These are phyloP conservation scores for Plantago lanceolata DNA, from an alignment of 305 asterid genomes.

Conservation along the genomic window DNA sequence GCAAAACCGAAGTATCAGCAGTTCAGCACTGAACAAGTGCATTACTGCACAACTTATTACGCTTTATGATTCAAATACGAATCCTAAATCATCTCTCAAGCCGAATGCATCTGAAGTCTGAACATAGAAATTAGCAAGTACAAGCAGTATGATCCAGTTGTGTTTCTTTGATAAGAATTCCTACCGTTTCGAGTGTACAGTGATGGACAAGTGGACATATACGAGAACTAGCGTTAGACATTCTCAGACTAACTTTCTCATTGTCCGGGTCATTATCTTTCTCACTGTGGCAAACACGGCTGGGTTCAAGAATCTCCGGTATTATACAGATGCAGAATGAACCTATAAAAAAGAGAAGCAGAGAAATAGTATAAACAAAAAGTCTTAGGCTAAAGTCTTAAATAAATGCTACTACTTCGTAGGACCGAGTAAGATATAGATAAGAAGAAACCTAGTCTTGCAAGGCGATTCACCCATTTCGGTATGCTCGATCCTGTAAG, in stretches of 20 bases:
- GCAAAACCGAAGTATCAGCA: neutral
- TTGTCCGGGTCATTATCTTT: conserved; percentile 37
- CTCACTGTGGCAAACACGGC: conserved; percentile 25
- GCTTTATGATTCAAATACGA: no score
- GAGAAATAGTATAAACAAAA: neutral
- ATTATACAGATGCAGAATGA: conserved; percentile 69
- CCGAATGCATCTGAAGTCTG: no score
- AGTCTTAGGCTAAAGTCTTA: neutral
- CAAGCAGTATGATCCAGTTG: no score
- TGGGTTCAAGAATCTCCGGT: conserved; percentile 57
- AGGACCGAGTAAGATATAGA: conserved; percentile 13
- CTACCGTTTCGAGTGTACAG: no score
- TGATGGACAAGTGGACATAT: conserved; percentile 32
- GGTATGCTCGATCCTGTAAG: conserved; percentile 72
- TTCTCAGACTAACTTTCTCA: conserved; percentile 54
- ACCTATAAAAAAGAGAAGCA: conserved; percentile 36
- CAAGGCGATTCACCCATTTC: conserved; percentile 88
- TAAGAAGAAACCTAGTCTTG: conserved; percentile 61
- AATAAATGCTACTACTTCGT: neutral
- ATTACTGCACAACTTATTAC: no score
- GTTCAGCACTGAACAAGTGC: no score
- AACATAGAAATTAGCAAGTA: no score
- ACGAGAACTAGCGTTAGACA: conserved; percentile 52
- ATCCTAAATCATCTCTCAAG: no score
- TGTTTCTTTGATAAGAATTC: no score